Evolutionary conservation across 805 yeast genomes (phyloP).

Genomic region (Schizosaccharomyces japonicus): DNA sequence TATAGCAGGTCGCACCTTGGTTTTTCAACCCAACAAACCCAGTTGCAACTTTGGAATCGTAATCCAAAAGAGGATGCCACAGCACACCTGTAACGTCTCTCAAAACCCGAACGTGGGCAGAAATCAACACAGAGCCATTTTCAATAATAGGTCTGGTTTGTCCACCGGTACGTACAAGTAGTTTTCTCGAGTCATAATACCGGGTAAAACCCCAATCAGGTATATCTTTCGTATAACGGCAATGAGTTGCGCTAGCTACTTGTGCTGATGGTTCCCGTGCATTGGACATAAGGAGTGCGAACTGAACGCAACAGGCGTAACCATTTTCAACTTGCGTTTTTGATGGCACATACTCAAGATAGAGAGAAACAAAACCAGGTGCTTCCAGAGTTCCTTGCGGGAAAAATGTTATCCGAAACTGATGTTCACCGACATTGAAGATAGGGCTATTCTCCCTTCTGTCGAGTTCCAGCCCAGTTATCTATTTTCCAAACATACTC

Average conservation of each 20-base stretch:
- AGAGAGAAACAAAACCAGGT: neutral
- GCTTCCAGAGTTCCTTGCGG: neutral
- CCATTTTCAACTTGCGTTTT: neutral
- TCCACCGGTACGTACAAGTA: constrained; percentile 18
- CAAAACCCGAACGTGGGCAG: constrained; percentile 52
- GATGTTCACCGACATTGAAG: neutral
- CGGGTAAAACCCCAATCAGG: constrained; percentile 93
- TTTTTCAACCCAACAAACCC: constrained; percentile 84
- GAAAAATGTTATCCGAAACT: neutral
- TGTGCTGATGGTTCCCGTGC: neutral
- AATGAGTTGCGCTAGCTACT: constrained; percentile 28
- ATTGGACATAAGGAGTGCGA: neutral
- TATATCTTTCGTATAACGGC: constrained; percentile 50
- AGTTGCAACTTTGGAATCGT: constrained; percentile 62
- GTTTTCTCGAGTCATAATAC: constrained; percentile 33
- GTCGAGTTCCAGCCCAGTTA: neutral
- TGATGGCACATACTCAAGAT: neutral
- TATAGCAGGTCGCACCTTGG: constrained; percentile 96
- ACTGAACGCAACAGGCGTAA: neutral
- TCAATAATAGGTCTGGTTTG: constrained; percentile 22
- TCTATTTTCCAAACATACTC: neutral
- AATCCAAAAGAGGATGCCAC: constrained; percentile 66
- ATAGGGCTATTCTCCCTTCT: neutral
- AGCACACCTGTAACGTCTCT: constrained; percentile 83
- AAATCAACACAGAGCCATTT: constrained; percentile 38